Conservation (phyloP, 345 rosid genomes). For the Hibiscus syriacus region DNA sequence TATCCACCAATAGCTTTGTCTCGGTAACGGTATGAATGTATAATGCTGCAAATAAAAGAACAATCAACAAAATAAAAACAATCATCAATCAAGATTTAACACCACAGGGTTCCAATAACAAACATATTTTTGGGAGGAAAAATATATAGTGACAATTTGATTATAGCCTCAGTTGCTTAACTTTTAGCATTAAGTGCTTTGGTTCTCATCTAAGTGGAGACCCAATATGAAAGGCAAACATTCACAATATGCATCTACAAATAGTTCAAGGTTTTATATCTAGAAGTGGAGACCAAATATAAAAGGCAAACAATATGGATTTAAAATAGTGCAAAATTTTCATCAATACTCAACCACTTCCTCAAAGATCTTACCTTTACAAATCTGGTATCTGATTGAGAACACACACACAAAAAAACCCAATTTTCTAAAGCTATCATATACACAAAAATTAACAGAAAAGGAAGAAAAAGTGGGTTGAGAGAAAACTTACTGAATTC, state of each 20-base stretch:
- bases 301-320: background rate
- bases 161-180: background rate
- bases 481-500: conserved; percentile 47
- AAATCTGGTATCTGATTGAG: background rate
- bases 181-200: background rate
- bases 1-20: conserved; percentile 58
- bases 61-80: background rate
- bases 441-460: background rate
- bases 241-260: background rate
- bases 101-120: background rate
- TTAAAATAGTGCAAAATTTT: background rate
- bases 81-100: background rate
- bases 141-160: background rate
- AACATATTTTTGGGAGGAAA: background rate
- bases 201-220: background rate
- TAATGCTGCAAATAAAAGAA: conserved; percentile 30
- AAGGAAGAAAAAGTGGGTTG: background rate
- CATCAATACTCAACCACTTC: background rate
- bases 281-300: too few relatives aligned
- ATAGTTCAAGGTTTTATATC: background rate
- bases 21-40: conserved; percentile 50
- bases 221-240: background rate
- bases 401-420: background rate
- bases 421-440: background rate
- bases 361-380: background rate